Base-by-base conservation (phyloP, 1,284 basidiomycete species). In the Phylloboletellus chloephorus region DNA sequence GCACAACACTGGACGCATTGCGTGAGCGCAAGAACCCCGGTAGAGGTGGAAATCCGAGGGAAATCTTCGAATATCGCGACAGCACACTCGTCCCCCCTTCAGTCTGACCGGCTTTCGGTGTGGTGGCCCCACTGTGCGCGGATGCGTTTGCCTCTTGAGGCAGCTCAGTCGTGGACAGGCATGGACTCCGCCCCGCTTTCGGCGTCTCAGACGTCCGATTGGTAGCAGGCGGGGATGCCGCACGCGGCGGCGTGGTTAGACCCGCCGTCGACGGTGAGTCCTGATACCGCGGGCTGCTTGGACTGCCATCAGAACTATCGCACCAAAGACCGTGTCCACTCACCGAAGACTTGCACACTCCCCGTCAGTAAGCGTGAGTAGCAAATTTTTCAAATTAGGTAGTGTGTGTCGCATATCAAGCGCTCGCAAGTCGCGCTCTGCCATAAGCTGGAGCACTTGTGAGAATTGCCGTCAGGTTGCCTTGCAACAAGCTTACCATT, bases 381-480 rank as follows among this genome's bases (percentile, higher is more conserved):
- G 67, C 22, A 97, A 71, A 57, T 94, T 95, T 67, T 97, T 97
- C 50, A 96, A 74, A 66, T 99, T 99, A 26, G 94, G 91, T 25
- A 99, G 72, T 0, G 94, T 98, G 61, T 98, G 94, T 29, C 94
- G 80, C 66, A 97, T 81, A 65, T 99, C 96, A 49, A 93, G 67
- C 13, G 91, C 83, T 31, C 85, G 82, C 42, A 98, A 73, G 57
- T 91, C 81, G 13, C 85, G 78, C 54, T 93, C 88, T 47, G 79
- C 74, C 93, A 95, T 95, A 42, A 96, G 76, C 90, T 96, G 23
- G 44, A 42, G 49, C 29, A 44, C 48, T 35, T 29, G 33, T 52
- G 20, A 50, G 36, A 36, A 12, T 20, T 19, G 24, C 10, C 39
- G 41, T 44, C 5, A 36, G 39, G 37, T 41, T 40, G 43, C 9